phyloP scores from a whole-genome alignment of 2,329 filamentous ascomycete genomes.

The Botryosphaeria agaves region DNA sequence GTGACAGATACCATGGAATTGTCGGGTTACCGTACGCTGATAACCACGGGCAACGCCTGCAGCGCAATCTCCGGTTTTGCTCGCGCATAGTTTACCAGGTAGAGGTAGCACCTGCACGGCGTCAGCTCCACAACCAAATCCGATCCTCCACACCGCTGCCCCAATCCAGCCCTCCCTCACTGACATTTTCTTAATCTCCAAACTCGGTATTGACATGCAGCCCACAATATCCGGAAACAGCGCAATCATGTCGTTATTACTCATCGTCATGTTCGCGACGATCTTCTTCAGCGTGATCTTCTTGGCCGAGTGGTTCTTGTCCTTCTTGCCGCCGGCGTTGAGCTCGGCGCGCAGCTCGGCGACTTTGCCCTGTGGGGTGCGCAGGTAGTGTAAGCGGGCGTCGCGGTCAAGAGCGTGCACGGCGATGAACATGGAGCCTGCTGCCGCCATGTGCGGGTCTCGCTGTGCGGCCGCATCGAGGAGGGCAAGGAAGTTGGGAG shows the following conservation, averaged over 20 bases:
- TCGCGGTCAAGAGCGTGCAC: slow-evolving; percentile 13
- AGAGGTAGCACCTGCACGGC: slow-evolving; percentile 72
- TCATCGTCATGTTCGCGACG: slow-evolving; percentile 99
- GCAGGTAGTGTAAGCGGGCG: slow-evolving; percentile 32
- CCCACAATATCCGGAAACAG: slow-evolving; percentile 88
- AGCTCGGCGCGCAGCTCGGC: slow-evolving; percentile 91
- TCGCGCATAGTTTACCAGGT: slow-evolving; percentile 89
- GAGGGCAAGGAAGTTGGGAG: too few relatives aligned
- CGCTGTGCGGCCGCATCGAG: too few relatives aligned
- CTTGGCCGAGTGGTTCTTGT: slow-evolving; percentile 88
- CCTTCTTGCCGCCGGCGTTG: slow-evolving; percentile 87
- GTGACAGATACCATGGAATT: neutral
- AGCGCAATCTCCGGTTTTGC: slow-evolving; percentile 88
- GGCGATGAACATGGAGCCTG: slow-evolving; percentile 23
- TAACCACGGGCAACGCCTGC: slow-evolving; percentile 75
- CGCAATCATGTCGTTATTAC: slow-evolving; percentile 98
- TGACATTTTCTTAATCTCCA: slow-evolving; percentile 99
- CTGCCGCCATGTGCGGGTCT: too few relatives aligned
- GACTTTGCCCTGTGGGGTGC: slow-evolving; percentile 75
- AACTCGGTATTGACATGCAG: slow-evolving; percentile 85
- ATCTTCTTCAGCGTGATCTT: slow-evolving; percentile 99
- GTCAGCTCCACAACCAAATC: slow-evolving; percentile 12
- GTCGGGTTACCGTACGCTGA: slow-evolving; percentile 40
- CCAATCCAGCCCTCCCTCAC: slow-evolving; percentile 14
- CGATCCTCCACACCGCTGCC: neutral